phyloP scores from a whole-genome alignment of 1,284 basidiomycete genomes.

The Melampsora medusae region DNA sequence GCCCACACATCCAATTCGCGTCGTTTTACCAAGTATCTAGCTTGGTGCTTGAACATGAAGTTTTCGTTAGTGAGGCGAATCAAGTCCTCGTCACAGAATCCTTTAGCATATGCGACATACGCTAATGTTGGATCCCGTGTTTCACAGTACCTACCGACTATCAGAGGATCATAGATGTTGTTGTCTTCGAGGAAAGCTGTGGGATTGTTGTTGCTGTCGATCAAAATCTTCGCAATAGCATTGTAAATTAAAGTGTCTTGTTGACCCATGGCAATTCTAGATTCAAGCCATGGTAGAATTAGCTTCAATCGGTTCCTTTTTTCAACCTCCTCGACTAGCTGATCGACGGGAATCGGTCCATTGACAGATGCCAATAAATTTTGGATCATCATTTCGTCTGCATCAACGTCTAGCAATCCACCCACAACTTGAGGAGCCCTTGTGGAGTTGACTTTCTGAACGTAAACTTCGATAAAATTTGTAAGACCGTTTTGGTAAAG shows the following conservation, averaged over 20 bases:
- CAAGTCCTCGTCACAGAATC: constrained; percentile 97
- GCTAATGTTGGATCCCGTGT: constrained; percentile 97
- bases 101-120: constrained; percentile 99
- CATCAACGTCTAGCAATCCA: constrained; percentile 95
- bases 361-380: constrained; percentile 86
- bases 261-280: constrained; percentile 83
- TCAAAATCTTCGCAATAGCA: constrained; percentile 95
- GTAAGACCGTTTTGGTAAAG: constrained; percentile 96
- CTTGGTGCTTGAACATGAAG: constrained; percentile 99
- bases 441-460: constrained; percentile 94
- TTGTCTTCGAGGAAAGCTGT: constrained; percentile 98
- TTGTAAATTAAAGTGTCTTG: constrained; percentile 93
- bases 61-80: constrained; percentile 98
- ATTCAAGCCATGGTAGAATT: constrained; percentile 94
- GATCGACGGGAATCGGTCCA: constrained; percentile 95
- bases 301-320: constrained; percentile 93
- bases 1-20: constrained; percentile 94
- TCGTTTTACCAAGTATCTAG: constrained; percentile 94
- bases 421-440: constrained; percentile 98
- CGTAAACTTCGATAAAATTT: constrained; percentile 99
- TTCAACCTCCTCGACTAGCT: constrained; percentile 95
- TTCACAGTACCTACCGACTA: constrained; percentile 99
- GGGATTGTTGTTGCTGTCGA: constrained; percentile 98
- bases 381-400: constrained; percentile 95
- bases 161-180: constrained; percentile 92